These are phyloP conservation scores for Ceratocystis papillata DNA, from an alignment of 2,329 filamentous ascomycete species.

Conservation along the genomic window DNA sequence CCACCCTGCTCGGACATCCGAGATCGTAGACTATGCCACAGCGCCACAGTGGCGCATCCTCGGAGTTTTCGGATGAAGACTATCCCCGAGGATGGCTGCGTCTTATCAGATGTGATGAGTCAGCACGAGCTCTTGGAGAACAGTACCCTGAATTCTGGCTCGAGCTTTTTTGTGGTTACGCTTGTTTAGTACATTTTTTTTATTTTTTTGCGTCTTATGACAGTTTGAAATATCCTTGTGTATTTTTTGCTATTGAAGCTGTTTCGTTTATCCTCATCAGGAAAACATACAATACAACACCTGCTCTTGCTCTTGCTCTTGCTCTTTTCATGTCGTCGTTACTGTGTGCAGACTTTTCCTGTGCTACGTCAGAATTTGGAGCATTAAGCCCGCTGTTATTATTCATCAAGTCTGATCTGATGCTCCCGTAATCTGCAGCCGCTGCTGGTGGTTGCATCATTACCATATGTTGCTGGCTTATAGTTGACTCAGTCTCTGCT, in stretches of 20 bases:
- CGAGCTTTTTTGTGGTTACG: too few species aligned
- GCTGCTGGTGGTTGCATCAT: conserved; percentile 7
- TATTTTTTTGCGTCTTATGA: not conserved
- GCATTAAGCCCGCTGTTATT: not conserved
- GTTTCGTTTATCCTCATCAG: not conserved
- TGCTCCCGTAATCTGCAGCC: conserved; percentile 7
- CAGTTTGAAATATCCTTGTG: too few species aligned
- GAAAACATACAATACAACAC: not conserved
- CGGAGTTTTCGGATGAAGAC: not conserved
- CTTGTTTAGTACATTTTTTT: not conserved
- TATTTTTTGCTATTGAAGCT: too few species aligned
- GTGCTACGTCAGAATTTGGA: conserved; percentile 8
- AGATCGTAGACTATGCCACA: not conserved
- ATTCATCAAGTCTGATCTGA: not conserved
- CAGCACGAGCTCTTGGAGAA: not conserved
- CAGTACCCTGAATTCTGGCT: too few species aligned
- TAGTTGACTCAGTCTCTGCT: not conserved
- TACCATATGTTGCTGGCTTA: not conserved
- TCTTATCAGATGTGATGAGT: conserved; percentile 21
- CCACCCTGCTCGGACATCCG: conserved; percentile 1
- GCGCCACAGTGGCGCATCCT: conserved; percentile 2
- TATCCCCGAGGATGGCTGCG: conserved; percentile 2
- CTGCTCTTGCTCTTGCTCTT: not conserved
- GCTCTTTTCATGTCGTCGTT: not conserved
- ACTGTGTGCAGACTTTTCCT: conserved; percentile 6